Evolutionary conservation across 148 eudicot genomes (phyloP), one percentile per base, ranked within the genome.

Genomic region (Bassia scoparia): DNA sequence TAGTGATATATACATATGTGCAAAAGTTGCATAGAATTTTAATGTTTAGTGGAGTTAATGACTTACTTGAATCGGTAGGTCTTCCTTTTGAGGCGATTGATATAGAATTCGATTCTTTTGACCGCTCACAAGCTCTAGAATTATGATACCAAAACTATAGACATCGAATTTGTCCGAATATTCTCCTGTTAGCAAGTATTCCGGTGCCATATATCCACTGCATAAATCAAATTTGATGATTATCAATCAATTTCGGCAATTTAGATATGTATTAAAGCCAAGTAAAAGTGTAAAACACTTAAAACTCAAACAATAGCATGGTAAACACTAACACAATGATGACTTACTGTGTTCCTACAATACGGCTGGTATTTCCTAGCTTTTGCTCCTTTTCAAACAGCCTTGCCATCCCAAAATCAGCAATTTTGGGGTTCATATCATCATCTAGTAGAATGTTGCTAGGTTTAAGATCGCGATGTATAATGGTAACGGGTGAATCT

Each of bases 351-450:
- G 66, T 61, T 33, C 66, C 66, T 0, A 66, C 43, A 15, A 60
- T 49, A 50, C 70, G 31, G 35, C 85, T 87, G 34, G 95, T 89
- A 83, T 82, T 87, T 17, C 80, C 83, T 59, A 81, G 87, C 75
- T 83, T 77, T 78, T 83, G 77, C 52, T 89, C 86, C 43, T 76
- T 71, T 49, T 78, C 88, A 77, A 86, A 87, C 26, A 73, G 67
- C 73, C 89, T 80, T 68, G 84, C 89, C 31, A 83, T 86, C n/a
- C 95, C 95, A 71, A 89, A 89, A 74, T 89, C 95, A 6, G 89
- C 87, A 73, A 89, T 87, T 78, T 87, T 87, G 21, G 91, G 78
- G 34, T 56, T 62, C 48, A 84, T 74, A 60, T 87, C 81, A 37
- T 81, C 82, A 50, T 84, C 95, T 18, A 89, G 87, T 38, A 89